Base-by-base conservation (phyloP, 352 stramenopile species). In the Phytophthora ohioensis region DNA sequence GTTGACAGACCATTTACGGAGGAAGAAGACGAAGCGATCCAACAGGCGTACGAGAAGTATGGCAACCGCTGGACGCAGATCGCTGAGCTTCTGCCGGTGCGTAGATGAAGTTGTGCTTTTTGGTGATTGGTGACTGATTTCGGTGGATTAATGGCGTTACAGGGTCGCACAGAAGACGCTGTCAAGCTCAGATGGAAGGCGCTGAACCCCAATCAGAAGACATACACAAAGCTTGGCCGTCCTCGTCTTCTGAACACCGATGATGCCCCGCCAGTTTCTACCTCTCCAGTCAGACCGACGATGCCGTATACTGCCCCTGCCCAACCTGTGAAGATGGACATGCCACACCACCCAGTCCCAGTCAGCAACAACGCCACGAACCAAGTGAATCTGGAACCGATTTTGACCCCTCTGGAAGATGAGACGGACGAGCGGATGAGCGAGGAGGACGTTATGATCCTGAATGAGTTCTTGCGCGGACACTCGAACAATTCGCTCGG, bases 1-100 rank as follows among this genome's bases (percentile, higher is more conserved):
- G 41, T 34, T 66, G 47, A 48, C 42, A 91, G 82, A 21, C 82
- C 84, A 32, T 92, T 92, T 65, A 88, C 82, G 0, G 71, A 79
- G n/a, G 73, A 88, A 48, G 84, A 90, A 47, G 91, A 97, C 60
- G 75, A 78, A 48, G 76, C 86, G 2, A 88, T 97, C 35, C 73
- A 92, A 58, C 76, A 91, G 41, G 82, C 92, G 9, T 93, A 96
- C 55, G 77, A 93, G 32, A 91, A 88, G 54, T 85, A 92, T 36
- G 91, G 91, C 35, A 97, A 95, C 64, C 86, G 88, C 34, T 97
- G 91, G 91, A 94, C 91, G 10, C 83, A 93, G 54, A 96, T 97
- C 31, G 91, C 91, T 0, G 84, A 92, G 59, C 71, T 92, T 2
- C 64, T 97, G 27, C 85, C 85, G 41, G 91, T 91, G 76, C 5